Evolutionary conservation across 371 early-diverging fungal genomes (phyloP).

Genomic region (Apophysomyces elegans): DNA sequence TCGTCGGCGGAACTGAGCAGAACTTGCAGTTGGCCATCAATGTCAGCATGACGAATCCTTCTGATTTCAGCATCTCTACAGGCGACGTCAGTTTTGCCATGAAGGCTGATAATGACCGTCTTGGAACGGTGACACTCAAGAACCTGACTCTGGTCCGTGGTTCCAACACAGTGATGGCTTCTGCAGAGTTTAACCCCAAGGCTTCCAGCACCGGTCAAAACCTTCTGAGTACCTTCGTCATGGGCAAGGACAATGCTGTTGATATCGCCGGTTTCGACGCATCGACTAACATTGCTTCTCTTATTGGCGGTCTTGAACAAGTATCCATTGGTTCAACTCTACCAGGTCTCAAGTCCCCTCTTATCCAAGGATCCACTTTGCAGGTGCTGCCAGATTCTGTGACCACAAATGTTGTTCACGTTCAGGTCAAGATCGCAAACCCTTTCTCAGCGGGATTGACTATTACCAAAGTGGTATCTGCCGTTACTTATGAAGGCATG

Average conservation of each 20-base stretch:
- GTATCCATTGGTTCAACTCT: constrained; percentile 52
- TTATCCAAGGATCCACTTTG: constrained; percentile 53
- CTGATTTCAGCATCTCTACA: constrained; percentile 57
- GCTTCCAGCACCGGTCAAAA: constrained; percentile 52
- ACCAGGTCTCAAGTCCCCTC: constrained; percentile 55
- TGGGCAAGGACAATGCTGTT: constrained; percentile 56
- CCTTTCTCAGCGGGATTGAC: constrained; percentile 59
- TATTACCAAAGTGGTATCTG: constrained; percentile 53
- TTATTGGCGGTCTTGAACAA: constrained; percentile 46
- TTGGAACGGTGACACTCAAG: constrained; percentile 56
- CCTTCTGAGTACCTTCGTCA: constrained; percentile 55
- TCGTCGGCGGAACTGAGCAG: constrained; percentile 57
- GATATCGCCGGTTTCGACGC: constrained; percentile 49
- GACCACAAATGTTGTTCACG: constrained; percentile 49
- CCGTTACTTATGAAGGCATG: constrained; percentile 53
- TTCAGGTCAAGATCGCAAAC: constrained; percentile 58
- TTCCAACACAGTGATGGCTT: constrained; percentile 47
- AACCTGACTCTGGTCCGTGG: constrained; percentile 55
- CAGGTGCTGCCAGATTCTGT: constrained; percentile 50
- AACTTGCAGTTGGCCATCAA: constrained; percentile 57
- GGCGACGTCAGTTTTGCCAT: constrained; percentile 57
- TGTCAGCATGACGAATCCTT: constrained; percentile 64
- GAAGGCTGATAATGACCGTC: constrained; percentile 37
- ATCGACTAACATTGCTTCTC: constrained; percentile 53
- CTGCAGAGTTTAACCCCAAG: constrained; percentile 56